Evolutionary conservation across 257 asterid species (phyloP), one percentile per base, ranked within the genome.

Genomic region (Henckelia pumila): DNA sequence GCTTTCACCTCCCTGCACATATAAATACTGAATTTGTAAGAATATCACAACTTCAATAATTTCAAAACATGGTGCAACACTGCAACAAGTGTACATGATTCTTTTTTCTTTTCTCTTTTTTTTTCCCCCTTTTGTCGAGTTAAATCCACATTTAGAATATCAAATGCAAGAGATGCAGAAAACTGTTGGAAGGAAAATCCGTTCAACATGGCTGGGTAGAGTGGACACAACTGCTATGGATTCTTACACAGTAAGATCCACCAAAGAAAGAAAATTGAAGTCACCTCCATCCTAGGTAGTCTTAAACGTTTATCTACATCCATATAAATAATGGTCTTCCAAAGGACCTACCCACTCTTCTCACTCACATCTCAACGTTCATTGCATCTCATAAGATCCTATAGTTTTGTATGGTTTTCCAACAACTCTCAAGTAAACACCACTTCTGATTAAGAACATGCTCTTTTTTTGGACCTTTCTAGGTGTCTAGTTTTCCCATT

Each of bases 1-100:
- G 88, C 98, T 92, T 76, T 88, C 74, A 52, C 97, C 97, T 55
- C 98, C 98, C 97, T 92, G 88, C 77, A 77, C 64, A 78, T 17
- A 67, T 53, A 49, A 58, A 40, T 40, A 40, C 50, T 40, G 50
- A 40, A 11, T 40, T 10, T 40, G n/a, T 40, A 40, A 40, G 50
- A 13, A 40, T 13, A 40, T 11, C n/a, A 13, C 13, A 40, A 11
- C 17, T 11, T 37, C 50, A 40, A 40, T 1, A 40, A 40, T 40
- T 40, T 40, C 6, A n/a, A 40, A 40, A 40, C n/a, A 40, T 40
- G 50, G 50, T 11, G 50, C 16, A 11, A 10, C 50, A 40, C 17
- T 40, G n/a, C 50, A 40, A 10, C n/a, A 40, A 40, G 50, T 11
- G 44, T 9, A 33, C 44, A 9, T 40, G 50, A 40, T 40, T 40